Evolutionary conservation across 2,329 filamentous ascomycete species (phyloP).

Genomic region (Xylariaceae sp.): DNA sequence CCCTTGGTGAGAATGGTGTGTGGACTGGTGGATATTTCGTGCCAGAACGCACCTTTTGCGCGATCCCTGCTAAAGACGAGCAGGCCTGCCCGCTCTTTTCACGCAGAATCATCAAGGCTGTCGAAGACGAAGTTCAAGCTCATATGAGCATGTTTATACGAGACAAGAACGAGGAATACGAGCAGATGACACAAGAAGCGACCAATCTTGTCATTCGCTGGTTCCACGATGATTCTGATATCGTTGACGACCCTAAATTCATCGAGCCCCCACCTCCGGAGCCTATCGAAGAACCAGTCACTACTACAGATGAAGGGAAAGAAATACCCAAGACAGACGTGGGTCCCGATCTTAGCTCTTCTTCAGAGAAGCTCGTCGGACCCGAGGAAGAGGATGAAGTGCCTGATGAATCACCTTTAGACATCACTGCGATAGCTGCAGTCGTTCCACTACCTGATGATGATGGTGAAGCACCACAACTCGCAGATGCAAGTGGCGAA

Average conservation of each 20-base stretch:
- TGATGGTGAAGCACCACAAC: conserved; percentile 29
- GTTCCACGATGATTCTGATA: conserved; percentile 44
- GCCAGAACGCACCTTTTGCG: conserved; percentile 74
- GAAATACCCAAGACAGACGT: conserved; percentile 28
- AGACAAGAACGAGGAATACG: conserved; percentile 60
- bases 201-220: conserved; percentile 55
- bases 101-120: conserved; percentile 59
- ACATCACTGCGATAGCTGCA: conserved; percentile 50
- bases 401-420: conserved; percentile 44
- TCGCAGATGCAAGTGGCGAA: conserved; percentile 32
- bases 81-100: conserved; percentile 41
- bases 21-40: conserved; percentile 58
- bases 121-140: conserved; percentile 66
- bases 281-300: conserved; percentile 31
- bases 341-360: conserved; percentile 16
- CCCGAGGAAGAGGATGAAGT: conserved; percentile 20
- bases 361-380: not conserved
- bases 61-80: conserved; percentile 55
- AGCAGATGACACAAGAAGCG: conserved; percentile 57
- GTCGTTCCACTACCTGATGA: conserved; percentile 45
- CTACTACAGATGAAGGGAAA: conserved; percentile 30
- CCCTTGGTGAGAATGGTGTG: conserved; percentile 66
- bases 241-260: conserved; percentile 47
- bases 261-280: conserved; percentile 38
- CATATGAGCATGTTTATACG: conserved; percentile 65